phyloP scores from a whole-genome alignment of 1,284 basidiomycete species.

The Rhodofomes roseus region DNA sequence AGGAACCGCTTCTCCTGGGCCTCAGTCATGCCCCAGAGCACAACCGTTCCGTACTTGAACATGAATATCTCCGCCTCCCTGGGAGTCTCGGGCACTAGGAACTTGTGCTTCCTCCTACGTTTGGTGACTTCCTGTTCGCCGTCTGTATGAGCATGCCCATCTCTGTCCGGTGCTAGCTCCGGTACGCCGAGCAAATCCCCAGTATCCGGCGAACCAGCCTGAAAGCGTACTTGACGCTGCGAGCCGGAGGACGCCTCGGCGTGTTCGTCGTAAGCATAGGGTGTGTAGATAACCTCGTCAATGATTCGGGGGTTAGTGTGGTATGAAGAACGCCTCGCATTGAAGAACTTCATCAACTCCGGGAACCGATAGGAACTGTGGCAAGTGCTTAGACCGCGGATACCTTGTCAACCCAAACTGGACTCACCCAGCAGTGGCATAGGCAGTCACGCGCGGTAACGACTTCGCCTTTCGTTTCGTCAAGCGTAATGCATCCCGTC shows the following conservation, averaged over 20 bases:
- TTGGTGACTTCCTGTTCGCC: conserved; percentile 28
- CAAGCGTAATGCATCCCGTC: conserved; percentile 83
- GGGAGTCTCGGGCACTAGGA: conserved; percentile 48
- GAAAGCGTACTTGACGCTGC: conserved; percentile 28
- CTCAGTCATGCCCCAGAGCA: conserved; percentile 97
- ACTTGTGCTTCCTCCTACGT: conserved; percentile 54
- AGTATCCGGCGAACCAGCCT: conserved; percentile 29
- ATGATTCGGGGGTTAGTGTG: conserved; percentile 80
- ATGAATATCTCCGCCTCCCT: conserved; percentile 87
- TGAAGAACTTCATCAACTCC: conserved; percentile 86
- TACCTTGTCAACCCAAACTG: neutral
- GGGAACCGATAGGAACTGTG: conserved; percentile 79
- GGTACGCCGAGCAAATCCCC: conserved; percentile 74
- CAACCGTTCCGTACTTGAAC: conserved; percentile 91
- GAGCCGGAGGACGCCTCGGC: conserved; percentile 17
- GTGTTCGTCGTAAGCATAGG: conserved; percentile 68
- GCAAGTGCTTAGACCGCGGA: neutral
- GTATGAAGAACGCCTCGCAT: conserved; percentile 77
- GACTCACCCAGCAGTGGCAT: conserved; percentile 86
- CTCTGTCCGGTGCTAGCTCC: conserved; percentile 44
- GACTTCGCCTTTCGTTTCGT: conserved; percentile 95
- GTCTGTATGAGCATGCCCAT: conserved; percentile 13
- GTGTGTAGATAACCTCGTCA: conserved; percentile 81
- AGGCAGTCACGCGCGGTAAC: conserved; percentile 91
- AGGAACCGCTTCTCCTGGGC: conserved; percentile 87